Base-by-base conservation (phyloP, 2,329 filamentous ascomycete genomes). In the Clarireedia sp. region DNA sequence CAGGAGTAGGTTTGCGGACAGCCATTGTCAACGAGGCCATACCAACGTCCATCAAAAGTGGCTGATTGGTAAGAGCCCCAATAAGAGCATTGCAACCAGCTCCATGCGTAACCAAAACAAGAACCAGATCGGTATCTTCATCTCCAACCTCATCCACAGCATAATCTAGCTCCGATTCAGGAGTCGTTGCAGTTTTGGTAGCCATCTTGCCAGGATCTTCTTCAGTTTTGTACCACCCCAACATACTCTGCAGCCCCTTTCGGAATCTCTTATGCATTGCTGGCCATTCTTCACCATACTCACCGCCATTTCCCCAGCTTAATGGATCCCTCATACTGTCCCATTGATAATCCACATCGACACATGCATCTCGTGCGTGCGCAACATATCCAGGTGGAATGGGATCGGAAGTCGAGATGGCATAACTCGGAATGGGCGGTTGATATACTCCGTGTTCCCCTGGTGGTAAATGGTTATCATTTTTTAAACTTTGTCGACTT, bases 41-140 rank as follows among this genome's bases (percentile, higher is more conserved):
- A 26, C 86, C 86, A 16, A 97, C 87, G 67, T 97, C 91, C 66
- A 95, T 82, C 14, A 99, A 78, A 0, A 95, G 90, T 0, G 94
- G 92, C 66, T 96, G 88, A 58, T 92, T 88, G 0, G 91, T 95
- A 61, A 99, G 81, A 24, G 90, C 90, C 12, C 92, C 90, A 59
- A 99, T 91, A 45, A 99, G 73, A 2, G 94, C 94, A 72, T 99
- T 99, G 72, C 92, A 96, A 40, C 94, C 94, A 14, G 94, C 94
- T 23, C 92, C 92, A 67, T 99, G 94, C 0, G 94, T 96, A 21
- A 99, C 87, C 7, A 99, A 73, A 41, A 99, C 78, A 16, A 99
- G 75, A 1, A 97, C 85, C 1, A 90, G 80, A 63, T 95, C 88
- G 1, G 82, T 78, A 36, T 83, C 78, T 21, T 84, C 81, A 14